A percentile compares a stretch with the other conserved stretches of the same genome.
These are phyloP conservation scores for Rutidosis leptorrhynchoides DNA, from an alignment of 129 eudicot genomes.

Conservation along the genomic window DNA sequence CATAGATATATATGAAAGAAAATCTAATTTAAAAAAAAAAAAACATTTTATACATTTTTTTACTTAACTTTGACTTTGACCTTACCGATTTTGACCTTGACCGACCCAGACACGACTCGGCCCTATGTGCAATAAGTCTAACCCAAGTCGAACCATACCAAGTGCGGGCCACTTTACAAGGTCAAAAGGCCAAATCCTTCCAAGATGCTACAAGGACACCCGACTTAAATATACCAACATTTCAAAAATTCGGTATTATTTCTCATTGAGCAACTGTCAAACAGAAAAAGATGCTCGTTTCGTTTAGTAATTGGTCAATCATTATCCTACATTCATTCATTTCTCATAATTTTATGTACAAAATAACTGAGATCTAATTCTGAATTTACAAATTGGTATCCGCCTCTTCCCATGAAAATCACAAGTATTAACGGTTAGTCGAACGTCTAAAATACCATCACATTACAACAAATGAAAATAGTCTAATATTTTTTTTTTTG, in stretches of 20 bases:
- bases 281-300: slow-evolving; percentile 22
- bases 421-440: background rate
- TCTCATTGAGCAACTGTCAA: slow-evolving; percentile 20
- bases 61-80: too few species aligned
- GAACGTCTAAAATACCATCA: slow-evolving; percentile 11
- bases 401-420: slow-evolving; percentile 1
- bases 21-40: too few species aligned
- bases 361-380: slow-evolving; percentile 6
- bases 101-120: too few species aligned
- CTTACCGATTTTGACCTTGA: too few species aligned
- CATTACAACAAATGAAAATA: background rate
- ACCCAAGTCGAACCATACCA: background rate
- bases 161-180: background rate
- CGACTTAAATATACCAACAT: background rate
- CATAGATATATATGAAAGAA: too few species aligned
- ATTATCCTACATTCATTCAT: slow-evolving; percentile 17
- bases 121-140: background rate
- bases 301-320: slow-evolving; percentile 15
- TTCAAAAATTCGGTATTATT: too few species aligned
- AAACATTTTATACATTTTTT: too few species aligned
- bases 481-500: background rate
- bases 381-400: background rate
- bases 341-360: background rate
- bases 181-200: slow-evolving; percentile 13
- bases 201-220: slow-evolving; percentile 18